Conservation (phyloP, 2,329 filamentous ascomycete genomes). For the Epicoccum nigrum region DNA sequence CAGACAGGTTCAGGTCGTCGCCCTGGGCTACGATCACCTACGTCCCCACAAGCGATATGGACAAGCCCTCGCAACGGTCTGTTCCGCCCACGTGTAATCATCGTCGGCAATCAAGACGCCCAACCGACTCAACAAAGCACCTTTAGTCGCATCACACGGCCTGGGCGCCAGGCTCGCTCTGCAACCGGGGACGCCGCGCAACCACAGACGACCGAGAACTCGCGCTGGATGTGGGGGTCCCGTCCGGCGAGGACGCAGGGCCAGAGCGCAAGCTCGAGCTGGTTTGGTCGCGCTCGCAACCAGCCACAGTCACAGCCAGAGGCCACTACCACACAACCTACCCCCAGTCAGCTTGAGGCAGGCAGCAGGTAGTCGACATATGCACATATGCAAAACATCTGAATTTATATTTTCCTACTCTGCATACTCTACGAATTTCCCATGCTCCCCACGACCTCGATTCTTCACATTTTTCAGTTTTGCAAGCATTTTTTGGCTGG, state of each 20-base stretch:
- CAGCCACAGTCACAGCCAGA: conserved; percentile 19
- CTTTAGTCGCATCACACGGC: conserved; percentile 33
- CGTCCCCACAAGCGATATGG: conserved; percentile 43
- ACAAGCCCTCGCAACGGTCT: conserved; percentile 40
- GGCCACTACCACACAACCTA: conserved; percentile 28
- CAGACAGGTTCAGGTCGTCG: conserved; percentile 37
- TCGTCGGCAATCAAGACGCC: conserved; percentile 23
- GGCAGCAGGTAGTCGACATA: conserved; percentile 34
- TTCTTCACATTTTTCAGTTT: background rate
- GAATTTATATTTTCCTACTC: conserved; percentile 10
- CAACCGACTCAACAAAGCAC: conserved; percentile 20
- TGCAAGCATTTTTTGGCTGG: background rate
- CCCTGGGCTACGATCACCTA: conserved; percentile 40
- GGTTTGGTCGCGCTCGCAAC: conserved; percentile 35
- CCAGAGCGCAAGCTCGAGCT: conserved; percentile 24
- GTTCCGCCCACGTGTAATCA: conserved; percentile 40
- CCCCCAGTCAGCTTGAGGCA: conserved; percentile 47
- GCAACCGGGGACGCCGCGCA: conserved; percentile 15
- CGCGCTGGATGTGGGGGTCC: conserved; percentile 37
- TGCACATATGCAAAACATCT: conserved; percentile 1
- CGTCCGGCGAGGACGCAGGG: conserved; percentile 20
- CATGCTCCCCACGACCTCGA: conserved; percentile 10
- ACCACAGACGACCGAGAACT: conserved; percentile 14
- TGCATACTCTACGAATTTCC: background rate
- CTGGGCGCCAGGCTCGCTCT: conserved; percentile 32